Percentiles rank a stretch among this genome's conserved stretches.
phyloP scores from a whole-genome alignment of 2,329 filamentous ascomycete species.

The Fusarium sublunatum region DNA sequence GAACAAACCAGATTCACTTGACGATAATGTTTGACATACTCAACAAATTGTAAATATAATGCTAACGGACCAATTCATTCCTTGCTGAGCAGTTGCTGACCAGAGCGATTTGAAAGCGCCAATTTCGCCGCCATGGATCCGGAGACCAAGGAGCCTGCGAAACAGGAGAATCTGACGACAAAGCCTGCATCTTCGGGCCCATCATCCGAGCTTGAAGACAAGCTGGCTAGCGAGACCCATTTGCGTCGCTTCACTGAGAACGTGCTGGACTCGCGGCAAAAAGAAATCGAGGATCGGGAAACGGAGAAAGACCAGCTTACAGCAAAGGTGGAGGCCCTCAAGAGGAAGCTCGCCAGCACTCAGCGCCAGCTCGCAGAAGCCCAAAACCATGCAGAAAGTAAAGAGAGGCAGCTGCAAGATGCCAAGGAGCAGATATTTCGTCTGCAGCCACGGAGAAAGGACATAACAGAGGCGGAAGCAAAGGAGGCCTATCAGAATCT shows the following conservation, averaged over 20 bases:
- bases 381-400: slow-evolving; percentile 43
- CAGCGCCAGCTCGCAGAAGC: slow-evolving; percentile 49
- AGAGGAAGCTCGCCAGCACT: slow-evolving; percentile 47
- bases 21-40: slow-evolving; percentile 11
- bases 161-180: slow-evolving; percentile 10
- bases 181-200: slow-evolving; percentile 20
- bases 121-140: slow-evolving; percentile 32
- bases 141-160: slow-evolving; percentile 16
- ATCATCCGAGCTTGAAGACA: slow-evolving; percentile 40
- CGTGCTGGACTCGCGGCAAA: slow-evolving; percentile 52
- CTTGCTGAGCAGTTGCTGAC: slow-evolving; percentile 10
- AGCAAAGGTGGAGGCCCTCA: slow-evolving; percentile 47
- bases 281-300: slow-evolving; percentile 50
- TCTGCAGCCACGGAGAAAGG: slow-evolving; percentile 49
- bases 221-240: slow-evolving; percentile 48
- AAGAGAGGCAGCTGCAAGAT: slow-evolving; percentile 47
- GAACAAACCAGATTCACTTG: slow-evolving; percentile 5
- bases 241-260: slow-evolving; percentile 52
- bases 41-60: slow-evolving; percentile 20
- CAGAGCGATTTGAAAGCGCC: slow-evolving; percentile 17
- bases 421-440: slow-evolving; percentile 50
- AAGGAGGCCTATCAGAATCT: slow-evolving; percentile 50
- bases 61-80: slow-evolving; percentile 12
- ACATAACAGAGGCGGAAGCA: slow-evolving; percentile 53
- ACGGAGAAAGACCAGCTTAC: slow-evolving; percentile 45